These are phyloP conservation scores for Whalleya microplaca DNA, from an alignment of 2,329 filamentous ascomycete genomes.

Conservation along the genomic window DNA sequence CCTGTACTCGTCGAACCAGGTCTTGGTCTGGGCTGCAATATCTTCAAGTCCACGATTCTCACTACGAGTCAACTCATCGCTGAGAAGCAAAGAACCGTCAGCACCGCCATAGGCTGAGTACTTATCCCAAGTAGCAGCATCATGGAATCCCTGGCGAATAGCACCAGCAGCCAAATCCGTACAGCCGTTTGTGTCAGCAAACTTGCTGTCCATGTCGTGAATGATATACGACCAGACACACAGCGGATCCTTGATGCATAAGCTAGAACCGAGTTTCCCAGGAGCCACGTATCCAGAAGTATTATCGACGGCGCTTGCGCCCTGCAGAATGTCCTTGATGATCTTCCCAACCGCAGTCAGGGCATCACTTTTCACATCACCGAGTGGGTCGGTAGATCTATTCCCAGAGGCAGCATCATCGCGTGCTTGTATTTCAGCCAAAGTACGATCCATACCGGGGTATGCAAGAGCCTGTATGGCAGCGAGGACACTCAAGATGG, in stretches of 20 bases:
- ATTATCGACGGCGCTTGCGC: constrained; percentile 19
- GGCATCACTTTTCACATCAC: constrained; percentile 23
- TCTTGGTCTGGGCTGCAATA: constrained; percentile 43
- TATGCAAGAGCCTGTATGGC: constrained; percentile 25
- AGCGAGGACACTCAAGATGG: constrained; percentile 16
- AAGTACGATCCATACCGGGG: constrained; percentile 29
- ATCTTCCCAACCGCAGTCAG: constrained; percentile 19
- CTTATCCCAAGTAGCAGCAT: constrained; percentile 48
- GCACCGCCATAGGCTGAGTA: constrained; percentile 45
- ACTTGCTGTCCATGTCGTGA: constrained; percentile 40
- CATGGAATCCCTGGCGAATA: constrained; percentile 52
- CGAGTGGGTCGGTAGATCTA: constrained; percentile 28
- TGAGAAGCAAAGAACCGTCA: constrained; percentile 49
- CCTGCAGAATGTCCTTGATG: constrained; percentile 31
- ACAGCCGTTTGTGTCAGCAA: constrained; percentile 40
- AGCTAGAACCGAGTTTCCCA: constrained; percentile 26
- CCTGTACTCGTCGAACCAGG: constrained; percentile 45
- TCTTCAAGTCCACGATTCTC: constrained; percentile 52
- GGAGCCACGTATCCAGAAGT: constrained; percentile 24
- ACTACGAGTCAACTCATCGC: constrained; percentile 40
- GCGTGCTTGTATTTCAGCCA: constrained; percentile 32
- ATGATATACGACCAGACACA: constrained; percentile 47
- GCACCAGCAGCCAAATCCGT: constrained; percentile 46
- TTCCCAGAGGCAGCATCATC: constrained; percentile 16
- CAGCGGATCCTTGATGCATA: constrained; percentile 36